Evolutionary conservation across 768 basidiomycete species (phyloP), one percentile per base, ranked within the genome.

Genomic region (Gyrodon lividus): DNA sequence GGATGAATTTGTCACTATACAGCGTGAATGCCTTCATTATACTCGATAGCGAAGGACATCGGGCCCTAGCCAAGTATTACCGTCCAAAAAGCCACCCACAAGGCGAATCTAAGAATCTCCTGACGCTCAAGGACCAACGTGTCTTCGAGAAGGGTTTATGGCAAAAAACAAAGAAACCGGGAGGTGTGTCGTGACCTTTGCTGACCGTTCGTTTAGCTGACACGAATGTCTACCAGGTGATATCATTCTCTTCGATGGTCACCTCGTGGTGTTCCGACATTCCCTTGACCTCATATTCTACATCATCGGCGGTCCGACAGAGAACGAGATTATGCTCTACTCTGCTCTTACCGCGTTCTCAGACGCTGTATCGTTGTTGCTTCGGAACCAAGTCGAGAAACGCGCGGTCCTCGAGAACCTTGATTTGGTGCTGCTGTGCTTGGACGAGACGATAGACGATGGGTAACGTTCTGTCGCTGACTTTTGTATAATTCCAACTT

Each of bases 371-470:
- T 81, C 84, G 17, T 76, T 98, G 63, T 77, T 98, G 28, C 78
- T 99, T 24, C 79, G 94, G 40, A 94, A 95, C 65, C 86, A 93
- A 62, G 81, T 98, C 14, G 97, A 99, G 77, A 98, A 98, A 74
- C 79, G 96, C 13, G 89, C 86, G 9, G 87, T 98, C 38, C 73
- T 98, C 46, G 97, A 98, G 74, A 98, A 93, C 70, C 72, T 98
- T 43, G 97, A 98, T 71, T 64, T 98, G 48, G 91, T 97, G 9
- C 69, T 98, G 46, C 73, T 99, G 20, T 95, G 94, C 61, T 73
- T 98, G 45, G 97, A 98, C 70, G 97, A 99, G 75, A 96, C 93
- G 3, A 85, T 98, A 52, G 97, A 99, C 70, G 94, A 99, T 65
- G 97, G 97, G 96, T 98, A 69, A 60, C 85, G 77, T 1, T 26